These are phyloP conservation scores for Tricholoma sp. DNA, from an alignment of 768 basidiomycete species.

Conservation along the genomic window DNA sequence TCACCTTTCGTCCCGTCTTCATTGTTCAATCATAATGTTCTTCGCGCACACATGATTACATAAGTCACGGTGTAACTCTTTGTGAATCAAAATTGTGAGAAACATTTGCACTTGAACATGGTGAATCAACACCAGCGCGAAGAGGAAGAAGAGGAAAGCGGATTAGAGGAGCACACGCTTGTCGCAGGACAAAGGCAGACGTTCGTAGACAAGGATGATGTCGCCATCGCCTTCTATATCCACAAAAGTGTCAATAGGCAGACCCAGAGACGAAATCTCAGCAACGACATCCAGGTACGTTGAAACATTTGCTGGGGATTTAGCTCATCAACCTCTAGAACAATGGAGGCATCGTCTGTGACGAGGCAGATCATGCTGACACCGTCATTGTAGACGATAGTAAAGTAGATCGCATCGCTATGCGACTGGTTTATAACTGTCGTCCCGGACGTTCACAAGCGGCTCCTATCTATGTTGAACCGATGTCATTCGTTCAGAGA, in stretches of 20 bases:
- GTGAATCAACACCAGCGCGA: background rate
- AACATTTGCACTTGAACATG: background rate
- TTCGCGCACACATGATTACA: background rate
- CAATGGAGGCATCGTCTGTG: conserved; percentile 17
- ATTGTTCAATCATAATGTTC: too few relatives aligned
- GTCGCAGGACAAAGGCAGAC: background rate
- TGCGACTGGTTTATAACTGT: conserved; percentile 17
- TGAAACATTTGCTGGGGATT: background rate
- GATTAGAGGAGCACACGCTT: background rate
- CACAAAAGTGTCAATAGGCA: conserved; percentile 25
- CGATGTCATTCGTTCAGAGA: conserved; percentile 12
- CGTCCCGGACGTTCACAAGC: conserved; percentile 1
- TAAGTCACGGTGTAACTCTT: background rate
- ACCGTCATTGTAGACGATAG: conserved; percentile 20
- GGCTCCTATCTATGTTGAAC: conserved; percentile 15
- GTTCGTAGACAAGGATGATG: conserved; percentile 21
- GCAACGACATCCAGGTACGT: conserved; percentile 30
- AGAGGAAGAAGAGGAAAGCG: conserved; percentile 10
- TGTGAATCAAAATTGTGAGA: too few relatives aligned
- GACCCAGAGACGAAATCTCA: conserved; percentile 17
- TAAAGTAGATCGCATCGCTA: conserved; percentile 4
- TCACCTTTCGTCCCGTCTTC: too few relatives aligned
- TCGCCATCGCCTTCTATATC: conserved; percentile 28
- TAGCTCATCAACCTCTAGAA: conserved; percentile 5
- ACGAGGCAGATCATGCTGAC: conserved; percentile 12